phyloP scores from a whole-genome alignment of 306 rosid genomes.

The Elaeagnus macrophylla region DNA sequence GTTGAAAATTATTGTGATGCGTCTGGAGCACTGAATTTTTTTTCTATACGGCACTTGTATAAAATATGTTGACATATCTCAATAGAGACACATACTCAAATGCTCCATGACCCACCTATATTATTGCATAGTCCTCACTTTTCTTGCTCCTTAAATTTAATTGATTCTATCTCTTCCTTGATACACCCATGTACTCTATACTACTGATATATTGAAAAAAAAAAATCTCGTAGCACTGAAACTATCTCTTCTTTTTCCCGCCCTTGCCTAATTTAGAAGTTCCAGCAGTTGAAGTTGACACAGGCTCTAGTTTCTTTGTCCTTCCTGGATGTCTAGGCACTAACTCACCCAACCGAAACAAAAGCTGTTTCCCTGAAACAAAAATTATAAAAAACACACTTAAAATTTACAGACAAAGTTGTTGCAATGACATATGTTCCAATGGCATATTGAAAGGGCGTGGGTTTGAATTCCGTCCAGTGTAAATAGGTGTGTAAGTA shows the following conservation, averaged over 20 bases:
- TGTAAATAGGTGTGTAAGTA: no score
- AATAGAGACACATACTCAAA: no score
- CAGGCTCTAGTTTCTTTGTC: constrained; percentile 66
- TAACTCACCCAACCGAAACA: constrained; percentile 64
- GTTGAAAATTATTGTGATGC: no score
- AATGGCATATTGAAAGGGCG: background rate
- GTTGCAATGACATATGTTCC: no score
- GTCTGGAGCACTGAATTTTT: background rate
- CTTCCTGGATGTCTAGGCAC: constrained; percentile 88
- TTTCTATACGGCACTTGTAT: no score
- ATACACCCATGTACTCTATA: no score
- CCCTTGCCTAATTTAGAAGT: constrained; percentile 72
- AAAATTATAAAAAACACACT: background rate
- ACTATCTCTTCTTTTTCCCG: constrained; percentile 68
- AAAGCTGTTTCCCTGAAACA: constrained; percentile 60
- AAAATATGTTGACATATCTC: no score
- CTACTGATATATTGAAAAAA: no score
- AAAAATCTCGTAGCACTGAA: background rate
- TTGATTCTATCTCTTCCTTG: no score
- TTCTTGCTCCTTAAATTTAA: no score
- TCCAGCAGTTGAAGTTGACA: constrained; percentile 52
- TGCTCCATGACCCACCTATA: no score
- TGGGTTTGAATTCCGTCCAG: background rate
- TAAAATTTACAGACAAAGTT: background rate
- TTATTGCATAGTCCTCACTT: no score